Percentiles rank a stretch among this genome's conserved stretches.
phyloP scores from a whole-genome alignment of 2,329 filamentous ascomycete species.

The Escovopsis sp. region DNA sequence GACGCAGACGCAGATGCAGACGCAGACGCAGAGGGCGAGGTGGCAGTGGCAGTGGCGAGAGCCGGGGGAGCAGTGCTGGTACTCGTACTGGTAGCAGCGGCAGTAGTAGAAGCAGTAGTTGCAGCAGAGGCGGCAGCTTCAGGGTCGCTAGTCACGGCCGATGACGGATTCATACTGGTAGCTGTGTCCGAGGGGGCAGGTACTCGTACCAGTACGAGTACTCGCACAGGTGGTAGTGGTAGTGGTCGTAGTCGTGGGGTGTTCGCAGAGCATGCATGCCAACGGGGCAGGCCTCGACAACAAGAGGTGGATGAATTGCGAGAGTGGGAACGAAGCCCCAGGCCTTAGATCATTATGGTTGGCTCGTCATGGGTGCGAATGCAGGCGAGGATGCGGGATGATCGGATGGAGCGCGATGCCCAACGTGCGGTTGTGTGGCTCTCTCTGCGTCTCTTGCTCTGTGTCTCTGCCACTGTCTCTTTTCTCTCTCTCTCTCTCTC shows the following conservation, averaged over 20 bases:
- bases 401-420: constrained; percentile 10
- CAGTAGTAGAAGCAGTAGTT: too few species aligned
- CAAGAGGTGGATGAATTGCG: constrained; percentile 12
- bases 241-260: constrained; percentile 10
- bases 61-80: too few species aligned
- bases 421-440: constrained; percentile 10
- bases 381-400: constrained; percentile 8
- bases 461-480: background rate
- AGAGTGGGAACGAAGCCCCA: constrained; percentile 14
- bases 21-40: too few species aligned
- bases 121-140: background rate
- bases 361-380: constrained; percentile 17
- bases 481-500: too few species aligned
- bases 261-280: constrained; percentile 19
- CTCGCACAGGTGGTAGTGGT: constrained; percentile 9
- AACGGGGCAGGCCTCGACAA: constrained; percentile 17
- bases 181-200: constrained; percentile 7
- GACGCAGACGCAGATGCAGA: too few species aligned
- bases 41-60: too few species aligned
- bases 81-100: too few species aligned
- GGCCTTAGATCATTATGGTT: constrained; percentile 21
- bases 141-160: constrained; percentile 6
- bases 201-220: constrained; percentile 10
- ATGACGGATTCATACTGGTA: constrained; percentile 17
- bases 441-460: background rate